Evolutionary conservation across 148 eudicot genomes (phyloP).

Genomic region (Chenopodium album): DNA sequence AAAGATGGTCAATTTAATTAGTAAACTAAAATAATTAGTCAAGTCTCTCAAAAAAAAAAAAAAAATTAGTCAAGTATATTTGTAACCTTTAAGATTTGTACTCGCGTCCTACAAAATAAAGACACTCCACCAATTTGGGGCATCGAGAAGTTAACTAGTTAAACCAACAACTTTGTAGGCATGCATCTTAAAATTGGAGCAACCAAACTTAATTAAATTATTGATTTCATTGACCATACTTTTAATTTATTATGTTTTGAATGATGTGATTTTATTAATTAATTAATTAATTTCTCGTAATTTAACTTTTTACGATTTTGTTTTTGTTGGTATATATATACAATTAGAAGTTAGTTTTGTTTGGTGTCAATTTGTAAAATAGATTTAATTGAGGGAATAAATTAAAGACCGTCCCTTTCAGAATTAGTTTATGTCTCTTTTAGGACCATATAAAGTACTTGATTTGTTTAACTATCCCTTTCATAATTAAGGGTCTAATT

Average conservation of each 20-base stretch:
- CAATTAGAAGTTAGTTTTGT: not conserved
- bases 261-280: not conserved
- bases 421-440: constrained; percentile 5
- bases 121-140: not conserved
- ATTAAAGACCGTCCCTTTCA: not conserved
- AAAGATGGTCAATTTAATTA: not conserved
- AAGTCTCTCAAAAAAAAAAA: too few relatives aligned
- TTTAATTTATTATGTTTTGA: not conserved
- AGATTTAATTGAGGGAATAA: not conserved
- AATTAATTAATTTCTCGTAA: not conserved
- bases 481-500: not conserved
- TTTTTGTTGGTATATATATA: not conserved
- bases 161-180: not conserved
- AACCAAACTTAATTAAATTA: not conserved
- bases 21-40: too few relatives aligned
- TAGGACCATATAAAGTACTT: not conserved
- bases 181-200: constrained; percentile 3
- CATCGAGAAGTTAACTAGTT: not conserved
- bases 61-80: too few relatives aligned
- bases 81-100: not conserved
- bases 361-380: not conserved
- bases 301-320: not conserved
- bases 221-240: not conserved
- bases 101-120: not conserved
- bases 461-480: not conserved